Base-by-base conservation (phyloP, 352 stramenopile genomes). In the Lagenidium sp. region DNA sequence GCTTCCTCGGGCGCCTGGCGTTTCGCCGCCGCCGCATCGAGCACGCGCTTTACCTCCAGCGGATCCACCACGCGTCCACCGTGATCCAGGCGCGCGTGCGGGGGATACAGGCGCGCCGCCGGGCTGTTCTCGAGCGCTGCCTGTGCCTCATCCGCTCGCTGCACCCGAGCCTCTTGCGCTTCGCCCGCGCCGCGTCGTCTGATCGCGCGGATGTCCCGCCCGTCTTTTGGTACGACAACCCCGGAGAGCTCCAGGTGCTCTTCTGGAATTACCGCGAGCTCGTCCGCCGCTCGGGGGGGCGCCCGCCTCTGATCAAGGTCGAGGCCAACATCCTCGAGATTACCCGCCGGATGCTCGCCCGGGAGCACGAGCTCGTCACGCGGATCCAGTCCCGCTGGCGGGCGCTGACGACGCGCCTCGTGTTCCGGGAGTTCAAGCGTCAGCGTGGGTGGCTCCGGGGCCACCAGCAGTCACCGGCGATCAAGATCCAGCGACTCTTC, bases 201-300 rank as follows among this genome's bases (percentile, higher is more conserved):
- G n/a, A n/a, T n/a, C 42, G 51, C 7, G 55, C 65, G 0, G 63
- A 81, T 39, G 55, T 57, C 13, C 44, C 55, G 13, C 62, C 67
- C 2, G 69, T 92, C n/a, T 89, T 89, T 43, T 92, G 79, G 76
- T 88, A 92, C 57, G 55, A 82, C 6, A 82, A 70, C 41, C 45
- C 57, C 1, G 63, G 58, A 2, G 77, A 92, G 44, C 51, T 82
- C 6, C 49, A 47, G 32, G 63, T 86, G 7, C 66, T 88, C 25
- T 78, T 68, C 38, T 84, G 66, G 69, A 75, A 89, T 46, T 89
- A 92, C 50, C 63, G 77, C 12, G 74, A 87, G 41, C 86, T 87
- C 45, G 73, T 86, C 37, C 71, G 70, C 2, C 68, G 75, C 20
- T 68, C 73, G 0, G 73, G 76, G 10, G 61, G 67, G 6, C 67